These are phyloP conservation scores for Candida chauliodis DNA, from an alignment of 805 yeast species.

Conservation along the genomic window DNA sequence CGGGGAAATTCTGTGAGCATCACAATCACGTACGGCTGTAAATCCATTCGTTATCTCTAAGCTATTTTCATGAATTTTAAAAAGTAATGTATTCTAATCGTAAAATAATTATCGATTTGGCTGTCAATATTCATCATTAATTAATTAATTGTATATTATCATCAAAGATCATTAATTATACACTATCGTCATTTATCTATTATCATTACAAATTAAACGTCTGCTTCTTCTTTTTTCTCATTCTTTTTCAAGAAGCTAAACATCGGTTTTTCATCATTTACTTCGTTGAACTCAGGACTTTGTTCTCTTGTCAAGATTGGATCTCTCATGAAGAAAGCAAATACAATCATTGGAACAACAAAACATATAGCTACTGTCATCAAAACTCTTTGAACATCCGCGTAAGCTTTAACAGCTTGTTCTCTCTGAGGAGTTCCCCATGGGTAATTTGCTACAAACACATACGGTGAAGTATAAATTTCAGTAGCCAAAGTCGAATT, in stretches of 20 bases:
- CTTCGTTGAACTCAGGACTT: conserved; percentile 17
- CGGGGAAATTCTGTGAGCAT: too few species aligned
- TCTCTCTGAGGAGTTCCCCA: conserved; percentile 65
- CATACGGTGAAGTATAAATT: conserved; percentile 45
- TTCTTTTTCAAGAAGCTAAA: conserved; percentile 5
- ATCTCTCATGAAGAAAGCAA: conserved; percentile 51
- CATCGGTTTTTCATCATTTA: conserved; percentile 5
- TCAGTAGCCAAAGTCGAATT: conserved; percentile 21
- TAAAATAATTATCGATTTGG: too few species aligned
- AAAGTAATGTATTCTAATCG: too few species aligned
- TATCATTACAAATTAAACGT: background rate
- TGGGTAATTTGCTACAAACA: conserved; percentile 43
- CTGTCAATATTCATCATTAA: too few species aligned
- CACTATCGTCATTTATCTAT: background rate
- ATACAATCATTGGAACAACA: conserved; percentile 48
- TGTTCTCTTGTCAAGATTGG: conserved; percentile 40
- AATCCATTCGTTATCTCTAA: too few species aligned
- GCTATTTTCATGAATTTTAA: too few species aligned
- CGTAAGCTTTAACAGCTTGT: conserved; percentile 56
- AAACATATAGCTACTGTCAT: conserved; percentile 54
- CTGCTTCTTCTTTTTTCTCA: too few species aligned
- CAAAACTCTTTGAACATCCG: conserved; percentile 55
- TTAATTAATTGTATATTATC: too few species aligned
- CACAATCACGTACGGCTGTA: too few species aligned
- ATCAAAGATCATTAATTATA: background rate